Base-by-base conservation (phyloP, 345 rosid genomes). In the Sisymbrium irio region DNA sequence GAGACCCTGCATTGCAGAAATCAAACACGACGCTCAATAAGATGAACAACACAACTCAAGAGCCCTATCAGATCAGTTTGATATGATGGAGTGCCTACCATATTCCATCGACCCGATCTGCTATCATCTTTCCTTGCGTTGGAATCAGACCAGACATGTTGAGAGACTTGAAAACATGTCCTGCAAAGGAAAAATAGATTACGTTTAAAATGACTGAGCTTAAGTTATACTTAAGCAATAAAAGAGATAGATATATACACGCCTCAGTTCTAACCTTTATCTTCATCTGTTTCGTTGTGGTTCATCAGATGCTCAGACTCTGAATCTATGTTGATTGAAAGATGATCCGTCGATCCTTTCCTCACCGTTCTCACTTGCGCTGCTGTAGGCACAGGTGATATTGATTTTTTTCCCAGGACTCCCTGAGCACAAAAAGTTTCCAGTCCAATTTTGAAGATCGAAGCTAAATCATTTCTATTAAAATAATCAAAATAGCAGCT, bases 261-360 rank as follows among this genome's bases (percentile, higher is more conserved):
- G 69, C 65, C 14, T 33, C 9, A 41, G 40, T 60, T 13, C 69
- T 68, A 32, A 75, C 98, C 98, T 89, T 94, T 94, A 59, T 88
- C 97, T 77, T 85, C 93, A 37, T 89, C 92, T 14, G 89, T 82
- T 79, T 86, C 89, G 78, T 72, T 85, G 7, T 58, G 56, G 78
- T 68, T 83, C 63, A 89, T 80, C 64, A 91, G 81, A 69, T 70
- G 88, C 69, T 77, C 82, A 25, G 96, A 78, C 63, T 94, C 97
- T 14, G 77, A 62, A 63, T 88, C 98, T 60, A 94, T 80, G 76
- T 79, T 84, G 40, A 94, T 85, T 33, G 89, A 83, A n/a, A 91
- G 97, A 77, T 94, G 97, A 65, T 94, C 97, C 1, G 89, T 60
- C 22, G 98, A 88, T 59, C 90, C 98, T 80, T 94, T 94, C 73